Evolutionary conservation across 2,329 filamentous ascomycete species (phyloP).

Genomic region (Microdochium nivale): DNA sequence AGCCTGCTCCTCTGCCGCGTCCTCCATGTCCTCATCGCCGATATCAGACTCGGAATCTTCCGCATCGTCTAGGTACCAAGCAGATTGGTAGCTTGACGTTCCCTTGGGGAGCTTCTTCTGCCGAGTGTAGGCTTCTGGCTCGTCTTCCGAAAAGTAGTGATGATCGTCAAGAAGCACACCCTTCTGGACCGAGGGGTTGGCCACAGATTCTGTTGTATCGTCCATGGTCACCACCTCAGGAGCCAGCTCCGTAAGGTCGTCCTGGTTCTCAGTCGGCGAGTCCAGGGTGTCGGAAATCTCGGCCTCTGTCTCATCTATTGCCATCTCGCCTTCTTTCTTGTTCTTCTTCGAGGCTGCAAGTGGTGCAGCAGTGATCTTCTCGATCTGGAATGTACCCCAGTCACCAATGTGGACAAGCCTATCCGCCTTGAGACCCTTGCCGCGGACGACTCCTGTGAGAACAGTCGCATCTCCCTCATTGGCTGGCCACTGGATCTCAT

Average conservation of each 20-base stretch:
- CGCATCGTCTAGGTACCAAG: constrained; percentile 76
- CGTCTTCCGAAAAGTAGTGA: constrained; percentile 93
- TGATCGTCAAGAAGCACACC: constrained; percentile 93
- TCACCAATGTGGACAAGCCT: constrained; percentile 85
- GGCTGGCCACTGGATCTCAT: constrained; percentile 66
- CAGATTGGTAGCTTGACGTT: constrained; percentile 88
- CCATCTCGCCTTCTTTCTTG: constrained; percentile 58
- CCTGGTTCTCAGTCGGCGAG: constrained; percentile 66
- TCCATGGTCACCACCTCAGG: constrained; percentile 77
- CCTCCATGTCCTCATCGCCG: constrained; percentile 49
- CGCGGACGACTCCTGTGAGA: constrained; percentile 78
- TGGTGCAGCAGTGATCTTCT: constrained; percentile 75
- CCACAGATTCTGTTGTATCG: constrained; percentile 34
- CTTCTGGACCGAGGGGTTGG: constrained; percentile 53
- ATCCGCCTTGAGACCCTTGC: constrained; percentile 81
- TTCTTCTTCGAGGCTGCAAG: constrained; percentile 52
- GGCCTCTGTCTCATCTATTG: constrained; percentile 48
- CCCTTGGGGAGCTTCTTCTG: constrained; percentile 79
- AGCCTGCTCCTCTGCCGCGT: constrained; percentile 32
- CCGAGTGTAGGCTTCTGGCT: constrained; percentile 48
- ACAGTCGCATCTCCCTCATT: constrained; percentile 55
- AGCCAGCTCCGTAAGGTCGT: constrained; percentile 74
- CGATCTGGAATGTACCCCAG: constrained; percentile 89
- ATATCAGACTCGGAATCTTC: constrained; percentile 75
- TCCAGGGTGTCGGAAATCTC: constrained; percentile 61